Evolutionary conservation across 208 protist species (phyloP).

Genomic region (Herpetomonas samuelpessoai): DNA sequence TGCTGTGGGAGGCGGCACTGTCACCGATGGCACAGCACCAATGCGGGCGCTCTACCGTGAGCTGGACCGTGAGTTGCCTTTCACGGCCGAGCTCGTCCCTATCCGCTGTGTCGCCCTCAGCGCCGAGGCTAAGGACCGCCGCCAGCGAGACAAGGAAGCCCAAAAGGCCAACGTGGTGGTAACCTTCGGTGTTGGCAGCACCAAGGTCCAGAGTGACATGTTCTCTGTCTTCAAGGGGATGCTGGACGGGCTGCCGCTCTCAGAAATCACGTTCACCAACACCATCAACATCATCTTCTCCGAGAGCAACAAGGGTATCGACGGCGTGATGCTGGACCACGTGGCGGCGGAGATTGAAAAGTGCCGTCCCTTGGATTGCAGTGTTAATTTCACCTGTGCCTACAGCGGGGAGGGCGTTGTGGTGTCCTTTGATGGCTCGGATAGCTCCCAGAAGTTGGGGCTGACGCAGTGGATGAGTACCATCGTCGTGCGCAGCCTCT

Average conservation of each 20-base stretch:
- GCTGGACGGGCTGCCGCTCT: conserved; percentile 41
- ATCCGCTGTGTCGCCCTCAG: conserved; percentile 62
- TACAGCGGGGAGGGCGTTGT: conserved; percentile 38
- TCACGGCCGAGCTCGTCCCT: conserved; percentile 81
- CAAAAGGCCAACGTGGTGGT: conserved; percentile 61
- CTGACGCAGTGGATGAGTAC: conserved; percentile 75
- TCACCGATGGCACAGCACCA: conserved; percentile 13
- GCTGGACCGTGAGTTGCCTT: conserved; percentile 76
- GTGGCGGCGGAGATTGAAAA: conserved; percentile 62
- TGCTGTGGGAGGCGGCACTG: too few relatives aligned
- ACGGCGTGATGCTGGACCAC: conserved; percentile 39
- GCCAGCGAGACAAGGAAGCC: conserved; percentile 67
- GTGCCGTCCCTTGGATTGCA: conserved; percentile 54
- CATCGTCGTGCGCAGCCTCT: conserved; percentile 70
- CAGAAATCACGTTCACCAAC: conserved; percentile 73
- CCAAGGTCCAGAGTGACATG: conserved; percentile 86
- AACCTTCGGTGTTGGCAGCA: conserved; percentile 70
- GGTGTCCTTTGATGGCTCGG: conserved; percentile 44
- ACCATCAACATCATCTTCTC: conserved; percentile 68
- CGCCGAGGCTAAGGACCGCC: conserved; percentile 44
- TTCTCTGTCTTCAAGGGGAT: conserved; percentile 80
- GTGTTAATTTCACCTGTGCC: conserved; percentile 26
- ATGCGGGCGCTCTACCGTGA: conserved; percentile 34
- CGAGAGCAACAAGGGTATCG: conserved; percentile 68
- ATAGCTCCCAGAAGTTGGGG: conserved; percentile 37